phyloP scores from a whole-genome alignment of 192 early-diverging fungal species.

The Coemansia sp. region DNA sequence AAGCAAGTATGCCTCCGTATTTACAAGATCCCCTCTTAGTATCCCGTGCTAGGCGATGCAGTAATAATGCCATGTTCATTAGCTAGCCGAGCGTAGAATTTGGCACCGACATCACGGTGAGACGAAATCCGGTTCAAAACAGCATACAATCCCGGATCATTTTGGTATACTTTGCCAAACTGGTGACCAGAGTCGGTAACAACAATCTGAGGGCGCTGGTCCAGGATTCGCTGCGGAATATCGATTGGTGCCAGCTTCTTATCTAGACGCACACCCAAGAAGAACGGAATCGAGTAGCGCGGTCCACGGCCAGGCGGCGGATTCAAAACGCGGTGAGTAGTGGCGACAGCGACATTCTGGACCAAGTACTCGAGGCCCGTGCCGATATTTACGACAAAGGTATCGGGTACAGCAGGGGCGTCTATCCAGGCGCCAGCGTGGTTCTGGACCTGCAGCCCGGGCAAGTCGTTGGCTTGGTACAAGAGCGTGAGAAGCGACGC shows the following conservation, averaged over 20 bases:
- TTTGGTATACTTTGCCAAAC: constrained; percentile 13
- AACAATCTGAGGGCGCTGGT: constrained; percentile 8
- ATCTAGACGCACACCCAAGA: constrained; percentile 56
- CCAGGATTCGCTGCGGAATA: constrained; percentile 21
- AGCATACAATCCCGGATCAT: constrained; percentile 14
- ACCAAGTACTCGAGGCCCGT: constrained; percentile 63
- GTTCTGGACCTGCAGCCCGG: constrained; percentile 67
- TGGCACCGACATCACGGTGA: constrained; percentile 29
- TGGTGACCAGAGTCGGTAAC: constrained; percentile 48
- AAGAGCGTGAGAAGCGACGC: constrained; percentile 56
- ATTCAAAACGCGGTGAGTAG: constrained; percentile 63
- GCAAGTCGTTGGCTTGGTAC: constrained; percentile 60
- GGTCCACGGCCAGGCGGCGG: constrained; percentile 48
- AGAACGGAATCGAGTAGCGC: constrained; percentile 63
- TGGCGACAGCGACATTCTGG: constrained; percentile 56
- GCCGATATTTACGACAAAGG: constrained; percentile 71
- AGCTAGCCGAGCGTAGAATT: constrained; percentile 22
- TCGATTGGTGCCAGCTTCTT: constrained; percentile 39
- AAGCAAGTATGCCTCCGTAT: no score
- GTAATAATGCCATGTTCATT: constrained; percentile 12
- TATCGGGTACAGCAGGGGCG: constrained; percentile 58
- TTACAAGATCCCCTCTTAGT: no score
- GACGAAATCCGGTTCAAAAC: constrained; percentile 42
- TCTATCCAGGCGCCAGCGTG: constrained; percentile 65
- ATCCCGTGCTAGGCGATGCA: neutral